These are phyloP conservation scores for Podospora comata DNA, from an alignment of 495 filamentous ascomycete genomes.

Conservation along the genomic window DNA sequence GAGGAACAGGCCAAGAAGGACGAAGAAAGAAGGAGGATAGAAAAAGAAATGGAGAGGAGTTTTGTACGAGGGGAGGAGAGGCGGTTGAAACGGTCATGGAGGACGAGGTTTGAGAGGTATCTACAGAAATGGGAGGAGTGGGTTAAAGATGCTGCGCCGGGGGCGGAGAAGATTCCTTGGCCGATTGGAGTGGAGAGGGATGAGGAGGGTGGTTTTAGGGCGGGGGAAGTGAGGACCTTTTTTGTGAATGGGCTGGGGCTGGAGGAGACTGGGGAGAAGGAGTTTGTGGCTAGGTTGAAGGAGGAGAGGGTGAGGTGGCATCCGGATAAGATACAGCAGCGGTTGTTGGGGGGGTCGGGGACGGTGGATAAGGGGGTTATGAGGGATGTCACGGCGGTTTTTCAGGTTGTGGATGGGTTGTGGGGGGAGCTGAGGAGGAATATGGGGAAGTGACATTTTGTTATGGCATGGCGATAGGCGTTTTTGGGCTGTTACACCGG, in stretches of 20 bases:
- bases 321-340: conserved; percentile 96
- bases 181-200: conserved; percentile 60
- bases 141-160: conserved; percentile 36
- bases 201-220: conserved; percentile 8
- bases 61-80: conserved; percentile 50
- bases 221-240: conserved; percentile 35
- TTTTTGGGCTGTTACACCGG: not conserved
- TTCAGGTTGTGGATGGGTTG: conserved; percentile 83
- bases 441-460: conserved; percentile 2
- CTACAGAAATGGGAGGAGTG: conserved; percentile 55
- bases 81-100: conserved; percentile 36
- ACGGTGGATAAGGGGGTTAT: conserved; percentile 65
- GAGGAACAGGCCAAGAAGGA: conserved; percentile 35
- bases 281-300: conserved; percentile 65
- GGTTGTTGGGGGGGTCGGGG: conserved; percentile 65
- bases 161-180: conserved; percentile 63
- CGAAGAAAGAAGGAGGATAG: conserved; percentile 49
- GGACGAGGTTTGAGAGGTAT: conserved; percentile 63
- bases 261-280: conserved; percentile 60
- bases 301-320: conserved; percentile 90
- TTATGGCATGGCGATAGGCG: not conserved
- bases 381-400: conserved; percentile 77
- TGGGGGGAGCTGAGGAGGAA: conserved; percentile 61
- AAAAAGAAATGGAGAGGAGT: conserved; percentile 46
- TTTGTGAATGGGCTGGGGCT: conserved; percentile 42